Percentiles rank a stretch among this genome's conserved stretches.
These are phyloP conservation scores for Penicillium paradoxum DNA, from an alignment of 495 filamentous ascomycete genomes.

Conservation along the genomic window DNA sequence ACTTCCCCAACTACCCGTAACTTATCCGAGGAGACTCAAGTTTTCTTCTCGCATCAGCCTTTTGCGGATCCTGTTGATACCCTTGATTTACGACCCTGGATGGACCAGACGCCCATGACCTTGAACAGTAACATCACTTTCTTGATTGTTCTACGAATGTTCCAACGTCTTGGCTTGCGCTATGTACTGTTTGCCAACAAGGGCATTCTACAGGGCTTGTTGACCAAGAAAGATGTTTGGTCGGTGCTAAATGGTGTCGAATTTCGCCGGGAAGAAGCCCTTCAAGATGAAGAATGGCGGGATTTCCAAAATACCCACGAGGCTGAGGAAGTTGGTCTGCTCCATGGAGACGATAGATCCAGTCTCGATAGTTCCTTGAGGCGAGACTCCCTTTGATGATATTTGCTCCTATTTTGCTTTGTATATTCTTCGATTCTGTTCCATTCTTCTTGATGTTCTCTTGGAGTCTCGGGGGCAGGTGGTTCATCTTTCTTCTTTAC, in stretches of 20 bases:
- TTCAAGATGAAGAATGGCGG: slow-evolving; percentile 32
- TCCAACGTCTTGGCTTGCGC: slow-evolving; percentile 85
- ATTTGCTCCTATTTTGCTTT: slow-evolving; percentile 11
- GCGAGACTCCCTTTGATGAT: slow-evolving; percentile 29
- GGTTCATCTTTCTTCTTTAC: not conserved
- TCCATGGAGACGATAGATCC: slow-evolving; percentile 40
- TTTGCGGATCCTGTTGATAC: slow-evolving; percentile 72
- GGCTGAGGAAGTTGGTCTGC: slow-evolving; percentile 49
- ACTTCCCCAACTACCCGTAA: slow-evolving; percentile 43
- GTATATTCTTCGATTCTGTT: not conserved
- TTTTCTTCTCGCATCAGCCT: slow-evolving; percentile 77
- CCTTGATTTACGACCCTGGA: slow-evolving; percentile 89
- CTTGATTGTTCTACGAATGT: slow-evolving; percentile 80
- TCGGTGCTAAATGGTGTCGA: slow-evolving; percentile 80
- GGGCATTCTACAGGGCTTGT: slow-evolving; percentile 73
- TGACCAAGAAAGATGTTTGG: slow-evolving; percentile 99
- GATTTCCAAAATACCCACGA: slow-evolving; percentile 37
- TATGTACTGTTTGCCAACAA: slow-evolving; percentile 85
- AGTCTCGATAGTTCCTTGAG: slow-evolving; percentile 35
- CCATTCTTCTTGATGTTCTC: not conserved
- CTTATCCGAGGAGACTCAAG: slow-evolving; percentile 66
- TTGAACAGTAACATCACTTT: slow-evolving; percentile 69
- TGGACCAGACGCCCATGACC: slow-evolving; percentile 97
- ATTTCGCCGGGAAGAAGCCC: slow-evolving; percentile 41
- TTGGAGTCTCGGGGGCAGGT: not conserved